These are phyloP conservation scores for Mucor plumbeus DNA, from an alignment of 371 early-diverging fungal genomes.

Conservation along the genomic window DNA sequence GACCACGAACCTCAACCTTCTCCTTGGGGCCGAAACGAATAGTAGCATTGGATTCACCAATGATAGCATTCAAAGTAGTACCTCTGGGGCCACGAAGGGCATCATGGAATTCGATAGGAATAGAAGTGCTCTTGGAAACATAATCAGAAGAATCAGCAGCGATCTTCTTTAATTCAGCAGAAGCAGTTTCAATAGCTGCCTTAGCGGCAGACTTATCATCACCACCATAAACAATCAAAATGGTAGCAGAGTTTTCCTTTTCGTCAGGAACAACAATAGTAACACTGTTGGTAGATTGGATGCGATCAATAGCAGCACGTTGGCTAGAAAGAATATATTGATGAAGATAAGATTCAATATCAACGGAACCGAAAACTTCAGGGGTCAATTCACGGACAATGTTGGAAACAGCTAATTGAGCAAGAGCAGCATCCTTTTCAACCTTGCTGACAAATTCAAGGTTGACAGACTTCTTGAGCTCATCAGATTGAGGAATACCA, in stretches of 20 bases:
- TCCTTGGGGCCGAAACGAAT: constrained; percentile 73
- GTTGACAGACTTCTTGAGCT: constrained; percentile 38
- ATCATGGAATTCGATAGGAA: constrained; percentile 80
- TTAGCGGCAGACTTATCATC: constrained; percentile 60
- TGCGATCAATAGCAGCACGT: constrained; percentile 76
- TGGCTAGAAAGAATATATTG: constrained; percentile 80
- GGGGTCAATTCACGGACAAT: constrained; percentile 50
- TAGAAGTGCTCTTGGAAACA: constrained; percentile 58
- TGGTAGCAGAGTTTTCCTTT: constrained; percentile 62
- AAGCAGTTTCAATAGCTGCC: constrained; percentile 65
- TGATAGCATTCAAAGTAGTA: constrained; percentile 70
- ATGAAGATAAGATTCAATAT: constrained; percentile 82
- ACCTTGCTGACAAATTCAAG: constrained; percentile 72
- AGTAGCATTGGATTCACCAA: constrained; percentile 64
- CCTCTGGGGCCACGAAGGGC: constrained; percentile 79
- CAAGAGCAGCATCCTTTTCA: constrained; percentile 58
- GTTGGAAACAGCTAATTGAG: constrained; percentile 49
- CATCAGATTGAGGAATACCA: constrained; percentile 45
- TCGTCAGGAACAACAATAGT: constrained; percentile 78
- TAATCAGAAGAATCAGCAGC: constrained; percentile 73
- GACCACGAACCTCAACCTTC: constrained; percentile 81
- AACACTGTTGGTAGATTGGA: constrained; percentile 67
- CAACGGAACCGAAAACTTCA: constrained; percentile 69
- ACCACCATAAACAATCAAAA: constrained; percentile 76
- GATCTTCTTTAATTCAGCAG: constrained; percentile 71